Percentiles rank a stretch among this genome's conserved stretches.
Evolutionary conservation across 1,284 basidiomycete species (phyloP).

Genomic region (Cutaneotrichosporon dermatis): DNA sequence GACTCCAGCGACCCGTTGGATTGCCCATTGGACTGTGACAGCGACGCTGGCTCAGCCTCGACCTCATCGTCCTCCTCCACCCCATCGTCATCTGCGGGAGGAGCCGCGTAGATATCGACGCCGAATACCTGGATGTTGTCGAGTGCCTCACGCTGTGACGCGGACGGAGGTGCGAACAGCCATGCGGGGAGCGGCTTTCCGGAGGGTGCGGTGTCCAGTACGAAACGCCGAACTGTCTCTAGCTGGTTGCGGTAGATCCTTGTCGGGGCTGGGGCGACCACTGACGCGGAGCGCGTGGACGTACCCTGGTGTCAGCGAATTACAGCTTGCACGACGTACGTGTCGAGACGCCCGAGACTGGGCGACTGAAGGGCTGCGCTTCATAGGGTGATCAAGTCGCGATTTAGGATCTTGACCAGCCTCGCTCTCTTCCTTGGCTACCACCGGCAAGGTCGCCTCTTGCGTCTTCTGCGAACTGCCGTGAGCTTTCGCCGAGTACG

Average conservation of each 20-base stretch:
- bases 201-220: conserved; percentile 19
- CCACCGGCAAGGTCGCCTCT: no score
- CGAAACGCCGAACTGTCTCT: conserved; percentile 5
- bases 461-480: neutral
- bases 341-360: no score
- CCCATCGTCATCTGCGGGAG: neutral
- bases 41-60: no score
- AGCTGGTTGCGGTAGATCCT: neutral
- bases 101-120: conserved; percentile 15
- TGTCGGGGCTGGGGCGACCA: no score
- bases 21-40: neutral
- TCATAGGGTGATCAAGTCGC: no score
- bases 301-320: neutral
- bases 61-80: no score
- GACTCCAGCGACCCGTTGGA: neutral
- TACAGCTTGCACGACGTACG: no score
- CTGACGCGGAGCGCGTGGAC: no score
- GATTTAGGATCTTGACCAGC: no score
- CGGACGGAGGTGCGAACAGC: conserved; percentile 27
- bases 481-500: neutral
- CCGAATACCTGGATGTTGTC: conserved; percentile 31
- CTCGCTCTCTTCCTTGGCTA: no score
- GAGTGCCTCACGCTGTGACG: conserved; percentile 15
- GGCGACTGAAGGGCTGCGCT: no score
- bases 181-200: conserved; percentile 30